Conservation (phyloP, 106 monocot species). For the Acanthochlamys bracteata region DNA sequence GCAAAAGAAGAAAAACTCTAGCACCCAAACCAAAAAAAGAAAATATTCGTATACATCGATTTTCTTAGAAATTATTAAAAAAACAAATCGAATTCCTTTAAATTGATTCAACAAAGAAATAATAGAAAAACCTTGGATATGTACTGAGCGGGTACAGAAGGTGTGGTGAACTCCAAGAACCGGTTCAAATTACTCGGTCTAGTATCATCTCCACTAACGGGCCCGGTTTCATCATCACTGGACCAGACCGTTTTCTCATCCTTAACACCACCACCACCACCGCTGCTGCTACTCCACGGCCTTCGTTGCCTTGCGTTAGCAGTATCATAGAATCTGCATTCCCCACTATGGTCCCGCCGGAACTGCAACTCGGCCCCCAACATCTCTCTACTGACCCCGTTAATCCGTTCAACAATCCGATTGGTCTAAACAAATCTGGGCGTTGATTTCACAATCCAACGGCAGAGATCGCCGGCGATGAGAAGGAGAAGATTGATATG, state of each 20-base stretch:
- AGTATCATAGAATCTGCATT: slow-evolving; percentile 34
- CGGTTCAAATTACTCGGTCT: slow-evolving; percentile 44
- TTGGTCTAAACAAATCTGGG: no score
- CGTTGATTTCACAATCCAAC: background rate
- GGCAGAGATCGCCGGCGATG: background rate
- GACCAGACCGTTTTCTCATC: slow-evolving; percentile 1
- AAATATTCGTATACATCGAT: no score
- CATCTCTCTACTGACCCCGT: slow-evolving; percentile 17
- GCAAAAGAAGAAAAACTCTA: no score
- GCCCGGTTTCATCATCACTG: slow-evolving; percentile 8
- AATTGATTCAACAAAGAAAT: background rate
- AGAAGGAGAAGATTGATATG: no score
- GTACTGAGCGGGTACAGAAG: slow-evolving; percentile 37
- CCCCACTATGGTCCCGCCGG: slow-evolving; percentile 20
- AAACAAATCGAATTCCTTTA: background rate
- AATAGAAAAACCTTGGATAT: slow-evolving; percentile 40
- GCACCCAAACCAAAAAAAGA: no score
- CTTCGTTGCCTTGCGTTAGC: slow-evolving; percentile 17
- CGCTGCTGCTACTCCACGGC: slow-evolving; percentile 1
- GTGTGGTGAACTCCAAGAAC: slow-evolving; percentile 57
- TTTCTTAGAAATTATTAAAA: no score
- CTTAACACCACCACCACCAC: background rate
- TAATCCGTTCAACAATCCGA: background rate
- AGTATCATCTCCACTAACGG: background rate
- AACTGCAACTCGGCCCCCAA: slow-evolving; percentile 30